Conservation (phyloP, 164 flowering plant genomes). For the Magnolia changhungtana region DNA sequence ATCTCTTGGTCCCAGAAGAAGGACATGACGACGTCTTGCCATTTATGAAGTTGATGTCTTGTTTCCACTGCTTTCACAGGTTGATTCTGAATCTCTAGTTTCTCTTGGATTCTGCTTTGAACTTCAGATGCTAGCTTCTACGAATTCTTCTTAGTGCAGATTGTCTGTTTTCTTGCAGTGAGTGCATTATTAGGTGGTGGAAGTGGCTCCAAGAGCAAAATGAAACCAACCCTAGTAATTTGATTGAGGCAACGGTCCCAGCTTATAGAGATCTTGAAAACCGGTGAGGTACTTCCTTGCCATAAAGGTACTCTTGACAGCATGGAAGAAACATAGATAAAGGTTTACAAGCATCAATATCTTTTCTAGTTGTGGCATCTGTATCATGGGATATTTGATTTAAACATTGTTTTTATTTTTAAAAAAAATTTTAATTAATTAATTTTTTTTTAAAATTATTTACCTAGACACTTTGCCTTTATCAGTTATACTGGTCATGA, state of each 20-base stretch:
- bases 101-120: background rate
- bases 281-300: conserved; percentile 26
- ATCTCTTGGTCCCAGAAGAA: conserved; percentile 59
- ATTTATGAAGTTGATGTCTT: conserved; percentile 98
- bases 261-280: conserved; percentile 16
- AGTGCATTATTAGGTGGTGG: conserved; percentile 92
- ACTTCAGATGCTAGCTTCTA: background rate
- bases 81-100: conserved; percentile 11
- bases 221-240: conserved; percentile 17
- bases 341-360: background rate
- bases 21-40: conserved; percentile 32
- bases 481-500: too few relatives aligned
- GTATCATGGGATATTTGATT: background rate
- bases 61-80: conserved; percentile 97
- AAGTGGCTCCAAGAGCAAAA: conserved; percentile 62
- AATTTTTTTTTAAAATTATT: too few relatives aligned
- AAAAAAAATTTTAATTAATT: too few relatives aligned
- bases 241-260: conserved; percentile 16
- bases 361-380: background rate
- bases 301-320: conserved; percentile 3
- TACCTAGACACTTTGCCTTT: too few relatives aligned
- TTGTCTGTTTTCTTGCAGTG: conserved; percentile 38
- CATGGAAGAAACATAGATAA: background rate
- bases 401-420: background rate
- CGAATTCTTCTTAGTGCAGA: background rate